These are phyloP conservation scores for Dendrobium catenatum DNA, from an alignment of 106 monocot genomes.

Conservation along the genomic window DNA sequence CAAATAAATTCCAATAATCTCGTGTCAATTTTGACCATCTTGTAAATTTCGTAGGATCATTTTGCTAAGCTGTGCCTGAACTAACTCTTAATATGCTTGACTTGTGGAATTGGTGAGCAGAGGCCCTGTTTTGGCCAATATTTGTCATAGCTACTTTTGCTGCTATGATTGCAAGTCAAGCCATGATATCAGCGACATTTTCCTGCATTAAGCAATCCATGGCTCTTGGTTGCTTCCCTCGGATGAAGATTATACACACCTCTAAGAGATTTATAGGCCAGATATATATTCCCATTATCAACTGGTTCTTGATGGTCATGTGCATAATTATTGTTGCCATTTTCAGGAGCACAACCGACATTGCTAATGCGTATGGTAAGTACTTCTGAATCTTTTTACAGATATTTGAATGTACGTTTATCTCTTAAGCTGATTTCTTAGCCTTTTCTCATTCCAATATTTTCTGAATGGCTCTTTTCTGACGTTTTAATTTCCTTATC, in stretches of 20 bases:
- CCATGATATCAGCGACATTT: constrained; percentile 95
- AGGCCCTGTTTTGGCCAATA: constrained; percentile 69
- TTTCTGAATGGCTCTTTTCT: not conserved
- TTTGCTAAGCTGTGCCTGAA: not conserved
- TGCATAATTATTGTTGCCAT: constrained; percentile 73
- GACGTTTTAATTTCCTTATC: not conserved
- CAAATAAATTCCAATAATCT: not conserved
- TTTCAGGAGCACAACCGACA: constrained; percentile 79
- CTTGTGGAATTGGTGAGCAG: constrained; percentile 28
- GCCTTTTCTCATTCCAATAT: not conserved
- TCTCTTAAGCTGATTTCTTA: not conserved
- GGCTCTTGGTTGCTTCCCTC: constrained; percentile 93
- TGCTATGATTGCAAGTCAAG: constrained; percentile 94
- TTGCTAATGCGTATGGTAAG: constrained; percentile 93
- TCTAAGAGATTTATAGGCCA: constrained; percentile 78
- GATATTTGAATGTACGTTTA: not conserved
- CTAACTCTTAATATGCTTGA: not conserved
- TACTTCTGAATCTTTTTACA: constrained; percentile 2
- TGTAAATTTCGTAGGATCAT: not conserved
- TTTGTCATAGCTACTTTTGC: constrained; percentile 88
- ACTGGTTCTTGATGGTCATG: constrained; percentile 96
- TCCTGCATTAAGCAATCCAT: constrained; percentile 94
- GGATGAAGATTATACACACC: constrained; percentile 79
- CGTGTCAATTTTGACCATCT: not conserved
- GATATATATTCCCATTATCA: constrained; percentile 84